phyloP scores from a whole-genome alignment of 2,329 filamentous ascomycete species.

The Rutstroemia sp. region DNA sequence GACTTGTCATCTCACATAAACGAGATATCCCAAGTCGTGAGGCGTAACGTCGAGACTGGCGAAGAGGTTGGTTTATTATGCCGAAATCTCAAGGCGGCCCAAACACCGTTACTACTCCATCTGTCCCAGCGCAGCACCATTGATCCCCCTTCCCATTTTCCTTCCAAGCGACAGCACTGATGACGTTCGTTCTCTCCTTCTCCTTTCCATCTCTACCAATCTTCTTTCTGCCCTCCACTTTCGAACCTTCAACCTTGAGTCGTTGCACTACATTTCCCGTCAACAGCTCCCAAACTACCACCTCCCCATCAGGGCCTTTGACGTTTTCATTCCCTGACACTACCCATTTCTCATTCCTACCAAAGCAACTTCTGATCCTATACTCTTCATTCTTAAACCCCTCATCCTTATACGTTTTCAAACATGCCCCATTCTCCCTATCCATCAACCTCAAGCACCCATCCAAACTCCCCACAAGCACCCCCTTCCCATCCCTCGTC shows the following conservation, averaged over 20 bases:
- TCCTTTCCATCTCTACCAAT: slow-evolving; percentile 54
- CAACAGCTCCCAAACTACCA: slow-evolving; percentile 78
- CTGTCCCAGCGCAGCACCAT: slow-evolving; percentile 58
- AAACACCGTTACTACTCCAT: slow-evolving; percentile 58
- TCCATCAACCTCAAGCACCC: slow-evolving; percentile 76
- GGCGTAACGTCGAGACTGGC: no score
- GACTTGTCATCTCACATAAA: no score
- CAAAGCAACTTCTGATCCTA: slow-evolving; percentile 43
- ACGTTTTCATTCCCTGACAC: slow-evolving; percentile 68
- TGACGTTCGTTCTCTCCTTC: slow-evolving; percentile 50
- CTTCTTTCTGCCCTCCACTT: slow-evolving; percentile 36
- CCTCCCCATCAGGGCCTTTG: slow-evolving; percentile 19
- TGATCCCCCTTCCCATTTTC: slow-evolving; percentile 56
- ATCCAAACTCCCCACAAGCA: slow-evolving; percentile 71
- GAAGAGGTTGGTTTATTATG: neutral
- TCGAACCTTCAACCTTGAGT: slow-evolving; percentile 39
- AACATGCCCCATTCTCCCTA: slow-evolving; percentile 60
- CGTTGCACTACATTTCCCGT: slow-evolving; percentile 60
- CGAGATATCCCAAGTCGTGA: neutral
- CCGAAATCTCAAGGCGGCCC: slow-evolving; percentile 29
- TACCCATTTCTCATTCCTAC: slow-evolving; percentile 68
- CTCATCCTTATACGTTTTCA: slow-evolving; percentile 61
- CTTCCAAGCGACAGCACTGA: slow-evolving; percentile 57
- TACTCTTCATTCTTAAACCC: slow-evolving; percentile 34
- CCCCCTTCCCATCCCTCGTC: slow-evolving; percentile 64